phyloP scores from a whole-genome alignment of 768 basidiomycete species.

The Saitozyma podzolica region DNA sequence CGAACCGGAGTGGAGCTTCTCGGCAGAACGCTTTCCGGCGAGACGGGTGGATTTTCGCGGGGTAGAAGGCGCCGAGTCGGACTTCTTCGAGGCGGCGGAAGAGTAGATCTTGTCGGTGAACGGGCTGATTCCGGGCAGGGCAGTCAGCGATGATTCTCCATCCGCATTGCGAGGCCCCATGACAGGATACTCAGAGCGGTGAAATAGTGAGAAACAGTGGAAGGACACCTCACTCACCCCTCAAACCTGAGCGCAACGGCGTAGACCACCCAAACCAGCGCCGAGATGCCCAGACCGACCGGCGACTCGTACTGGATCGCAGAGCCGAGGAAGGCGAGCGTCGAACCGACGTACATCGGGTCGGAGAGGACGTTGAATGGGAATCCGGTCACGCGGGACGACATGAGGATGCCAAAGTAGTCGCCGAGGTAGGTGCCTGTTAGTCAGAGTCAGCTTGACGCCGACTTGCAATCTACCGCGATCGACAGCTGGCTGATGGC shows the following conservation, averaged over 20 bases:
- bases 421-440: slow-evolving; percentile 68
- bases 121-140: slow-evolving; percentile 40
- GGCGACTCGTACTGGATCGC: slow-evolving; percentile 89
- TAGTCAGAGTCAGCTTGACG: no score
- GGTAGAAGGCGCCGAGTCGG: slow-evolving; percentile 15
- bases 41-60: slow-evolving; percentile 19
- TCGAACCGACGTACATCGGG: slow-evolving; percentile 97
- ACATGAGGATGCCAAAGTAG: slow-evolving; percentile 61
- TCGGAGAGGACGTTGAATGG: slow-evolving; percentile 90
- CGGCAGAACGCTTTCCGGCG: slow-evolving; percentile 13
- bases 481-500: no score
- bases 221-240: slow-evolving; percentile 63
- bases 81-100: slow-evolving; percentile 40
- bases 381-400: slow-evolving; percentile 87
- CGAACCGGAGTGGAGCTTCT: slow-evolving; percentile 5
- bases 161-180: neutral
- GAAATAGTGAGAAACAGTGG: neutral
- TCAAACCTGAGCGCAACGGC: slow-evolving; percentile 80
- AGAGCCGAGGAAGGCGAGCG: slow-evolving; percentile 80
- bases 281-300: slow-evolving; percentile 74
- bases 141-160: neutral
- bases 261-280: slow-evolving; percentile 82
- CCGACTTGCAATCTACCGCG: no score
- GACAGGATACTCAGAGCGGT: neutral
- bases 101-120: slow-evolving; percentile 58